Evolutionary conservation across 768 basidiomycete genomes (phyloP), one percentile per base, ranked within the genome.

Genomic region (Candolleomyces eurysporus): DNA sequence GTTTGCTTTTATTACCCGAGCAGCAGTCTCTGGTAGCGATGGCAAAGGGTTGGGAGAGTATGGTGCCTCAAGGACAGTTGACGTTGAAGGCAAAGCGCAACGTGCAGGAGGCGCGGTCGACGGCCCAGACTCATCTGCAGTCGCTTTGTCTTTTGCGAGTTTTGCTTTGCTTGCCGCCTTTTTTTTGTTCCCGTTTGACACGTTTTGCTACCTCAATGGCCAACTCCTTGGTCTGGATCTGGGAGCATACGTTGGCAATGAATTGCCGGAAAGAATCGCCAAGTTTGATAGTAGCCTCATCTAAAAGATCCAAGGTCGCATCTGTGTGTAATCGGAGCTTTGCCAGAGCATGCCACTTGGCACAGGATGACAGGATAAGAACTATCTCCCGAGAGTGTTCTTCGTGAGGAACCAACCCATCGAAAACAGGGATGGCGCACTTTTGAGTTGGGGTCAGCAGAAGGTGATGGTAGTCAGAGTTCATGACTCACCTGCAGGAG

Each of bases 351-450:
- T 78, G 76, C 78, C 77, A 79, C 55, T 68, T 61, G 1, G 71
- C 68, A 39, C 68, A 67, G 0, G 77, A 62, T 0, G 65, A 68
- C n/a, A 64, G 63, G 0, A 77, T 26, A 26, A 26, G 26, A 26
- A 26, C 2, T 2, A 26, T 50, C 0, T 56, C 31, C 58, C 22
- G 13, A 26, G 68, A 59, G 26, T 76, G 67, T 0, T 14, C 19
- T 5, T 67, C 56, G 17, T 40, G 17, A 0, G 66, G 71, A 0
- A 80, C 61, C 0, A 80, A 65, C 1, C 73, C 76, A n/a, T 79
- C 73, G 30, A 79, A 77, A 0, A 59, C 70, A 0, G 78, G 79
- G 0, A 79, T 71, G 0, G 71, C 64, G 59, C 74, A 77, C 77
- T 78, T 26, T 26, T 26, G 26, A 26, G 26, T 26, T 26, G 26